Evolutionary conservation across 140 eudicot genomes (phyloP), one percentile per base, ranked within the genome.

Genomic region (Senecio squalidus): DNA sequence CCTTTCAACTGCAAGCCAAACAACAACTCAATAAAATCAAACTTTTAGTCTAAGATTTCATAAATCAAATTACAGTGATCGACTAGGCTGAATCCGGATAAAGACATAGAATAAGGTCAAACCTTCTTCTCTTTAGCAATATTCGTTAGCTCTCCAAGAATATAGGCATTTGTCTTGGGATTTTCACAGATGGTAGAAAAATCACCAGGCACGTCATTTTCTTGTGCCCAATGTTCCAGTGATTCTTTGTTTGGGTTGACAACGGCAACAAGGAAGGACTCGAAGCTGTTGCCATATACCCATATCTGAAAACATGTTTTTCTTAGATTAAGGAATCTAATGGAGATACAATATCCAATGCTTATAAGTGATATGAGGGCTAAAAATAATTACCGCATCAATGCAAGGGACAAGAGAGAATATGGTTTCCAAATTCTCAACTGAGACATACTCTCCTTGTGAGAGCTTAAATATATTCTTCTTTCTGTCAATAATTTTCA

Each of bases 381-480:
- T 26, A 16, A 27, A 38, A 62, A 34, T 55, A 71, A 69, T 41
- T 72, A 93, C 99, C 76, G 95, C 49, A 38, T 87, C 96, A 61
- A 93, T 34, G 52, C 57, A 47, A 34, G 95, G 68, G 16, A 75
- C 83, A 48, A 75, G 87, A 39, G 84, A 70, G 77, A 82, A 93
- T 26, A 82, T 74, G 74, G 58, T 78, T 73, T 93, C 99, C 46
- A 93, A 74, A 66, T 88, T 79, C 66, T 93, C 99, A 29, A 93
- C 99, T 2, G 99, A 74, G 39, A 93, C 85, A 51, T 93, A 93
- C 74, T 93, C 99, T 59, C 99, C 99, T 71, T 93, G 99, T 1
- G 99, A 87, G 64, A 93, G 99, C 84, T 93, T 93, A 64, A 93
- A 93, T 25, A 93, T 88, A 72, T 93, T 93, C 72, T 93, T 93